Base-by-base conservation (phyloP, 768 basidiomycete genomes). In the Daedaleopsis nitida region DNA sequence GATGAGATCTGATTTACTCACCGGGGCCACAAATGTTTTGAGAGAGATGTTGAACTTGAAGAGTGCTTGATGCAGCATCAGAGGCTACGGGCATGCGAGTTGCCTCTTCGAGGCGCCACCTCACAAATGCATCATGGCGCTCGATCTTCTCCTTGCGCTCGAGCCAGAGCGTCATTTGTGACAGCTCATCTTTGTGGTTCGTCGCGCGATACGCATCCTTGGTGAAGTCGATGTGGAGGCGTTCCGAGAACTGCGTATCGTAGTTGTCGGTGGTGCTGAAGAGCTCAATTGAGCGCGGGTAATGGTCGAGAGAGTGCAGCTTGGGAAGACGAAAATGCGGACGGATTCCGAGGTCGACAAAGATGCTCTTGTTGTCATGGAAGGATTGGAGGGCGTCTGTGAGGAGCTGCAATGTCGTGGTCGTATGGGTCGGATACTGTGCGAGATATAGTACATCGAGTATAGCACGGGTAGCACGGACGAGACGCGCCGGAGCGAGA, bases 161-260 rank as follows among this genome's bases (percentile, higher is more conserved):
- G 3, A 66, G 42, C 65, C 65, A 66, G 1, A 21, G 7, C n/a
- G 65, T 63, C 65, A 66, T 66, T 49, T 66, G 65, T 10, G 52
- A 10, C 6, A 59, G 53, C 32, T 65, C 60, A 32, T 65, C 60
- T 38, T 64, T 62, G 8, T 49, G 45, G 38, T 69, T 53, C 55
- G 59, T 43, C 43, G 66, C 56, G 55, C 68, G 27, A 55, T 60
- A 75, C 1, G 58, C 67, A 5, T 68, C 48, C 63, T 82, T 82
- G 3, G 78, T 73, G 44, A 70, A 72, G 63, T 80, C 74, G 49
- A 81, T 81, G 57, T 81, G 81, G 0, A 81, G 69, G 0, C 72
- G 72, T 65, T 73, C 63, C 62, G 70, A 23, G 32, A 57, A 61
- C 49, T 67, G 62, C 0, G 66, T 68, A 55, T 69, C 65, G 61